A percentile compares a stretch with the other conserved stretches of the same genome.
Conservation (phyloP, 108 stramenopile species). For the Cyclotella cryptica region DNA sequence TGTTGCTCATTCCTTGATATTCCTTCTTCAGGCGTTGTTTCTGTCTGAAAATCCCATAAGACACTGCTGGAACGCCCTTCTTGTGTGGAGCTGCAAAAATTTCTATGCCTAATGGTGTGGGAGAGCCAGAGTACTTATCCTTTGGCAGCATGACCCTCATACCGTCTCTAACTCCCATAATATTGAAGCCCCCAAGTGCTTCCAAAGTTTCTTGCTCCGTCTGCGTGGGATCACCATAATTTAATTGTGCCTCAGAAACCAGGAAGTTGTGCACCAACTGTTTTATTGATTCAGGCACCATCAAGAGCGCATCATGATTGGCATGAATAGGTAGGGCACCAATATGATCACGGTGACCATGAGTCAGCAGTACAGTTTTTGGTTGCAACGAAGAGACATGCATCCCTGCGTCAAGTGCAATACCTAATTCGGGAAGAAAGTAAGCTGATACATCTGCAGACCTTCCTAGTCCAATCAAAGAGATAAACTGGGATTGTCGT, state of each 20-base stretch:
- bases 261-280: conserved; percentile 51
- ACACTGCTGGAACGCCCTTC: conserved; percentile 55
- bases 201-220: conserved; percentile 56
- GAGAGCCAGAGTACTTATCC: conserved; percentile 48
- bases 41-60: conserved; percentile 58
- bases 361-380: conserved; percentile 60
- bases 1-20: conserved; percentile 52
- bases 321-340: conserved; percentile 62
- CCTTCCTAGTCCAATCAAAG: conserved; percentile 53
- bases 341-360: conserved; percentile 72
- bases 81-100: conserved; percentile 64
- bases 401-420: conserved; percentile 62
- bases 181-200: conserved; percentile 55
- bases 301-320: conserved; percentile 22
- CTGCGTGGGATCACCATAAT: conserved; percentile 59
- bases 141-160: conserved; percentile 54
- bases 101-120: conserved; percentile 60
- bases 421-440: conserved; percentile 63
- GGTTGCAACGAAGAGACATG: conserved; percentile 58
- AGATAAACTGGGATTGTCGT: conserved; percentile 26
- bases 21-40: conserved; percentile 57
- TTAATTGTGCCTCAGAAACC: conserved; percentile 63
- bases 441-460: conserved; percentile 65
- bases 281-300: conserved; percentile 47
- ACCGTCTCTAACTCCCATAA: conserved; percentile 51